phyloP scores from a whole-genome alignment of 768 basidiomycete genomes.

The Trametes maxima region DNA sequence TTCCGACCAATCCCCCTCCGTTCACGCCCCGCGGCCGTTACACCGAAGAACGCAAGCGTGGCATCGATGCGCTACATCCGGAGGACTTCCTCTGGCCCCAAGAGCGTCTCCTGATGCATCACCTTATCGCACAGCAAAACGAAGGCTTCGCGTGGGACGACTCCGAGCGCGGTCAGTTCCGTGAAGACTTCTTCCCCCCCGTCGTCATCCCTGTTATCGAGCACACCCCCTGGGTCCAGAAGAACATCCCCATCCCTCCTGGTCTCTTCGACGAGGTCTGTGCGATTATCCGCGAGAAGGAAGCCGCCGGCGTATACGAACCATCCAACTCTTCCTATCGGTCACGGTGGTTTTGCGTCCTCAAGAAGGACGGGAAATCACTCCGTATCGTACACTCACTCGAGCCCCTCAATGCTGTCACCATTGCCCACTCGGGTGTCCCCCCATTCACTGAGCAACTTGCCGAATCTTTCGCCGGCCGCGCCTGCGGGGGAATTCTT shows the following conservation, averaged over 20 bases:
- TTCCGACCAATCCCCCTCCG: slow-evolving; percentile 16
- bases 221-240: slow-evolving; percentile 31
- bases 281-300: slow-evolving; percentile 38
- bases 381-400: slow-evolving; percentile 30
- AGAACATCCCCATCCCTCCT: slow-evolving; percentile 32
- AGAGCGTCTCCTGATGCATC: slow-evolving; percentile 36
- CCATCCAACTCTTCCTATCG: slow-evolving; percentile 28
- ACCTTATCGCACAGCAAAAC: slow-evolving; percentile 30
- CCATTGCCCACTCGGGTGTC: slow-evolving; percentile 19
- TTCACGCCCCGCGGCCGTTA: slow-evolving; percentile 14
- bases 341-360: slow-evolving; percentile 41
- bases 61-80: slow-evolving; percentile 15
- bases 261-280: slow-evolving; percentile 34
- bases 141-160: slow-evolving; percentile 44
- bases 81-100: slow-evolving; percentile 36
- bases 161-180: slow-evolving; percentile 37
- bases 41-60: slow-evolving; percentile 20
- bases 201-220: slow-evolving; percentile 38
- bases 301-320: slow-evolving; percentile 44
- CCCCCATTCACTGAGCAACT: slow-evolving; percentile 23
- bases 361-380: slow-evolving; percentile 30
- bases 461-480: slow-evolving; percentile 16
- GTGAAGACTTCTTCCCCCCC: slow-evolving; percentile 32
- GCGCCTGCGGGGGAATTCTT: slow-evolving; percentile 31
- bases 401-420: slow-evolving; percentile 30